These are phyloP conservation scores for Golubevia sp. DNA, from an alignment of 1,284 basidiomycete species.

Conservation along the genomic window DNA sequence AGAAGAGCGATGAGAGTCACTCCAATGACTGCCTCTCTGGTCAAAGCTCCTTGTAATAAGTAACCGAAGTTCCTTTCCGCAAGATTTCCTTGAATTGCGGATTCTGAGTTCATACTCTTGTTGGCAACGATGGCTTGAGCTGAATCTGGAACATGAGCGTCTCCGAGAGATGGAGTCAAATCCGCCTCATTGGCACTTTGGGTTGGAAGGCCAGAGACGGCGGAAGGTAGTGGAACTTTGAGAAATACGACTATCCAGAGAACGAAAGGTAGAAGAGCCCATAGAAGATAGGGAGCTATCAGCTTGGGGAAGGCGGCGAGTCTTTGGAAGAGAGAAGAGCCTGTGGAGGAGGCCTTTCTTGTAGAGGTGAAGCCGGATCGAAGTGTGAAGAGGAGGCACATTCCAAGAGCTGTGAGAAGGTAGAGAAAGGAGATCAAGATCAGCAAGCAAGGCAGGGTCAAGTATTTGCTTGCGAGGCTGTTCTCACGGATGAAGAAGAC, in stretches of 20 bases:
- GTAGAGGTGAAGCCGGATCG: constrained; percentile 15
- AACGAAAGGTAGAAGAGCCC: constrained; percentile 23
- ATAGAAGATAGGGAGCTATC: too few species aligned
- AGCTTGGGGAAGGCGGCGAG: constrained; percentile 17
- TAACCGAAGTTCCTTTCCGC: too few species aligned
- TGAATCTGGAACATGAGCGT: too few species aligned
- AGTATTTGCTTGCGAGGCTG: background rate
- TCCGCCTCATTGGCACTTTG: too few species aligned
- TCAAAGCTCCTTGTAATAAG: too few species aligned
- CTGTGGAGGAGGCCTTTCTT: background rate
- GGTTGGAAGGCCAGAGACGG: too few species aligned
- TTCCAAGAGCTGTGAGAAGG: constrained; percentile 26
- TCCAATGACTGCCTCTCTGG: constrained; percentile 41
- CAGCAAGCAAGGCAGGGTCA: background rate
- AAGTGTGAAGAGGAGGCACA: constrained; percentile 41
- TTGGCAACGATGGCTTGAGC: too few species aligned
- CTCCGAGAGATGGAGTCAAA: too few species aligned
- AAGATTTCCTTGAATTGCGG: too few species aligned
- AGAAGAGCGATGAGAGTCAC: constrained; percentile 47
- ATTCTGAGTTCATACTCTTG: too few species aligned
- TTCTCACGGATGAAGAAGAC: constrained; percentile 24
- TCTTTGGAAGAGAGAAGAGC: background rate
- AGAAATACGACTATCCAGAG: constrained; percentile 45
- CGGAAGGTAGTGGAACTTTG: constrained; percentile 44
- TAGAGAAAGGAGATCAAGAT: constrained; percentile 11